Base-by-base conservation (phyloP, 371 early-diverging fungal species). In the Choanephora cucurbitarum region DNA sequence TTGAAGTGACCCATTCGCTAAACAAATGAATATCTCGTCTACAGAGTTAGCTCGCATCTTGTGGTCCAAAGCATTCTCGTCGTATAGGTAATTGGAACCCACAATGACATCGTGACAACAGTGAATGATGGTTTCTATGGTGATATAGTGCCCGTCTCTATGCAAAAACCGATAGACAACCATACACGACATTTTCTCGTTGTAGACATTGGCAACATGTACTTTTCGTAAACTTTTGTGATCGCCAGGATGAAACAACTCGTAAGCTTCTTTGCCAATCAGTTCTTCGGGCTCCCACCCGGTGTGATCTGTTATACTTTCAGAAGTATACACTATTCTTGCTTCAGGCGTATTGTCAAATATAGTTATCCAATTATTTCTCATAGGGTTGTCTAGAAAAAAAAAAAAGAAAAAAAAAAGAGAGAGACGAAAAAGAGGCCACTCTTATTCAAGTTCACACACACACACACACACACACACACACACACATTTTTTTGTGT, bases 251-350 rank as follows among this genome's bases (percentile, higher is more conserved):
- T 80, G 78, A 41, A 79, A 67, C 13, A 70, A 55, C 11, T 68
- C 63, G 59, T 81, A 85, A 3, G 62, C 76, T 11, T 60, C 59
- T 40, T 52, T 55, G 17, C 84, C 83, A 11, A 78, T 64, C 19
- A 85, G 28, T 43, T 85, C 83, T 24, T 79, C 69, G 7, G 80
- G 79, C 15, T 68, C 64, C 55, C 69, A 84, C 1, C 86, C 86
- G 7, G 78, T 67, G n/a, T 72, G 65, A 9, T 74, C 68, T 13
- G 69, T 69, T 32, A 83, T 58, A 18, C 81, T 79, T 42, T 80
- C 77, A 10, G 83, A 82, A 0, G 69, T 62, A 58, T 80, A 85
- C 3, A 76, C 55, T 54, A 74, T 63, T 24, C 52, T 55, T 15
- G 69, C 81, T 4, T 61, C 52, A 9, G 73, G 67, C 2, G 81